Conservation (phyloP, 2,329 filamentous ascomycete genomes). For the Seiridium cupressi region DNA sequence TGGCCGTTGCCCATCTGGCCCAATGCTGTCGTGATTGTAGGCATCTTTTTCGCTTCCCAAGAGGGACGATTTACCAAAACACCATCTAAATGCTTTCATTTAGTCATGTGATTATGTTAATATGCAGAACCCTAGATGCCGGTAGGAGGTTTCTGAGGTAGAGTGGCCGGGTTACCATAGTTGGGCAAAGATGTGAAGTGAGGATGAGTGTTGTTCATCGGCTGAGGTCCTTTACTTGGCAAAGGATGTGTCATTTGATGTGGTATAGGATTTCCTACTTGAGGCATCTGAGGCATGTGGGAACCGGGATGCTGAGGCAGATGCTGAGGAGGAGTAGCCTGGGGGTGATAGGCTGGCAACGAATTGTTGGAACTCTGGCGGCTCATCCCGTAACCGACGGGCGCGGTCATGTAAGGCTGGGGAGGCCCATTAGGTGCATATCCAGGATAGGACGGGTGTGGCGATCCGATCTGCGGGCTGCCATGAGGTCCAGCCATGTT, state of each 20-base stretch:
- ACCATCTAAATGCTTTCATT: conserved; percentile 17
- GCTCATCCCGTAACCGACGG: conserved; percentile 51
- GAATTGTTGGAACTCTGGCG: conserved; percentile 56
- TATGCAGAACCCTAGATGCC: conserved; percentile 38
- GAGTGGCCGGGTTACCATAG: conserved; percentile 58
- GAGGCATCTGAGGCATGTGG: conserved; percentile 41
- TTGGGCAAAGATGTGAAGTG: conserved; percentile 52
- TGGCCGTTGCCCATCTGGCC: not conserved
- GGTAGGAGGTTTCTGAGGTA: conserved; percentile 58
- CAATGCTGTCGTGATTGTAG: not conserved
- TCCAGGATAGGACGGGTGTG: conserved; percentile 47
- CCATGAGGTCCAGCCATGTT: conserved; percentile 47
- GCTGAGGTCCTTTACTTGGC: conserved; percentile 37
- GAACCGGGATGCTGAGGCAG: conserved; percentile 36
- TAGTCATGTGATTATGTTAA: conserved; percentile 6
- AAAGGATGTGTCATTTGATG: conserved; percentile 30
- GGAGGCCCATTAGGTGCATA: conserved; percentile 46
- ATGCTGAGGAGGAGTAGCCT: conserved; percentile 28
- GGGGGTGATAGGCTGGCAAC: conserved; percentile 47
- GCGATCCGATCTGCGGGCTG: conserved; percentile 52
- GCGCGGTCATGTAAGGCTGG: conserved; percentile 41
- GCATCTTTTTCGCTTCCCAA: conserved; percentile 37
- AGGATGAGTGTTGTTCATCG: conserved; percentile 8
- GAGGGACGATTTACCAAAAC: conserved; percentile 5
- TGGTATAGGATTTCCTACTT: conserved; percentile 15